Evolutionary conservation across 768 basidiomycete species (phyloP), one percentile per base, ranked within the genome.

Genomic region (Trametes villosa): DNA sequence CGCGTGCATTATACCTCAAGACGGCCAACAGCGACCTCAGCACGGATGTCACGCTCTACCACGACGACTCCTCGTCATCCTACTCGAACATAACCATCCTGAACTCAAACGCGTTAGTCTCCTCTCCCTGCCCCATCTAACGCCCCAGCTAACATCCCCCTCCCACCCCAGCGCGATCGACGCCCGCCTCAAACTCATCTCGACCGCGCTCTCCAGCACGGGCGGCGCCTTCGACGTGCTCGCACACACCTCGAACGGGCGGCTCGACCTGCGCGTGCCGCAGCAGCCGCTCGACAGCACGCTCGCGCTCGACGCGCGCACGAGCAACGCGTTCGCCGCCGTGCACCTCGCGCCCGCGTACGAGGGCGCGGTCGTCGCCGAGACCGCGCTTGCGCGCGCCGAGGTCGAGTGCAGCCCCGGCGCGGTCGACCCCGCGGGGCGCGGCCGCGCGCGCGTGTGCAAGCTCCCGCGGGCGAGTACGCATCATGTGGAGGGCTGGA

Each of bases 91-190:
- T 82, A 55, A 41, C 54, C 1, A 68, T 82, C 51, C 66, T 61
- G 20, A 80, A 81, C 2, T 70, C 63, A 13, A 84, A 85, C 57
- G 76, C 74, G 83, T 84, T 66, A 47, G 77, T 67, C n/a, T 36
- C 33, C 48, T 46, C 34, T 48, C 26, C 36, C 4, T 24, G 6
- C 13, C 9, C 20, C 11, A 5, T 20, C 22, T 9, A 22, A 12
- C 22, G 22, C 11, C 12, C 6, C 9, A 4, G 9, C 20, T 50
- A 36, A 34, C n/a, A 11, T 4, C 13, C 4, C 38, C 17, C 47
- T n/a, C 13, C 12, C 6, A 7, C 36, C 15, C 36, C 15, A 75
- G 65, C 9, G 34, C 53, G 4, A 65, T 75, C 50, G 30, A 63
- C 27, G 46, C 68, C 7, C 34, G 46, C 36, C 56, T 73, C 47